phyloP scores from a whole-genome alignment of 257 asterid genomes.

The Solanum bulbocastanum region DNA sequence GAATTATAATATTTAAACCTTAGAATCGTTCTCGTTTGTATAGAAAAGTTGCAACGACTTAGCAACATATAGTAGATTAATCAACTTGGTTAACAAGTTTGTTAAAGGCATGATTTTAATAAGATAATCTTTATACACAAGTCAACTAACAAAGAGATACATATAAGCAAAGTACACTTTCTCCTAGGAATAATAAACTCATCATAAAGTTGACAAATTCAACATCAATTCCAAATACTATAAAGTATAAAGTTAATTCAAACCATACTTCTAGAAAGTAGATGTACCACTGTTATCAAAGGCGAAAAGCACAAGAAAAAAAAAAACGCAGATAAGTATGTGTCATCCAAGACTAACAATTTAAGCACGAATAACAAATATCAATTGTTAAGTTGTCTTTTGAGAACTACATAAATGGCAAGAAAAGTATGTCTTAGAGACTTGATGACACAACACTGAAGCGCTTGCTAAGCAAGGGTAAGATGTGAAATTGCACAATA shows the following conservation, averaged over 20 bases:
- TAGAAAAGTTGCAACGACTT: background rate
- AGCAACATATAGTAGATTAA: background rate
- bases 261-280: background rate
- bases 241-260: background rate
- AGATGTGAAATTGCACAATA: background rate
- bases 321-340: background rate
- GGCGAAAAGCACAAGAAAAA: background rate
- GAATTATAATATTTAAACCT: background rate
- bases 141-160: background rate
- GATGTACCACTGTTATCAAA: background rate
- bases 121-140: background rate
- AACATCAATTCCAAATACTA: background rate
- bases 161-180: background rate
- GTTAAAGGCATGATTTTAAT: background rate
- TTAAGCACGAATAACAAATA: background rate
- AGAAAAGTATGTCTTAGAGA: background rate
- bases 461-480: background rate
- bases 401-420: background rate
- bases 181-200: background rate
- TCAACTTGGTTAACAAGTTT: background rate
- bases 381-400: background rate
- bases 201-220: background rate
- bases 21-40: background rate
- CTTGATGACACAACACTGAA: background rate
- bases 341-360: background rate